phyloP scores from a whole-genome alignment of 306 rosid genomes.

The Fragaria iinumae region DNA sequence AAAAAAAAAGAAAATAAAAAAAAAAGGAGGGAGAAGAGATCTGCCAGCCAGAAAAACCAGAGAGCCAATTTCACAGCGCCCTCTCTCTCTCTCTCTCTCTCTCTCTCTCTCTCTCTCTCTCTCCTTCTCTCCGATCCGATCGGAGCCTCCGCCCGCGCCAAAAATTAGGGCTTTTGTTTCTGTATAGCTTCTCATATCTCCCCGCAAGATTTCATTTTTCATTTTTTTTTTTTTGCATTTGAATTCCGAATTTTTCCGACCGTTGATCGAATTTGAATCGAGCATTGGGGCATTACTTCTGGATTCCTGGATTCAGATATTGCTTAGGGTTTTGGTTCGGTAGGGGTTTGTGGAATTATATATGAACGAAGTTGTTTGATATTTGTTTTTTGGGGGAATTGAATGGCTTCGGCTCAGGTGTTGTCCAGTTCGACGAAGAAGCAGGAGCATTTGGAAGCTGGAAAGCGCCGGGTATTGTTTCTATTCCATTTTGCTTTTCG shows the following conservation, averaged over 20 bases:
- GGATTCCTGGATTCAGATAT: conserved; percentile 32
- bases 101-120: too few relatives aligned
- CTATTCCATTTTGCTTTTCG: conserved; percentile 1
- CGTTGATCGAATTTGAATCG: conserved; percentile 22
- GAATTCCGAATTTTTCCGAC: conserved; percentile 23
- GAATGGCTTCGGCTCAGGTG: conserved; percentile 96
- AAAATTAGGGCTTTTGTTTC: not conserved
- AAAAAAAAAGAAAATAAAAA: too few relatives aligned
- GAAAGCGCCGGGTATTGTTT: conserved; percentile 81
- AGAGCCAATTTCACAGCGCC: not conserved
- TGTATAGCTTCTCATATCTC: not conserved
- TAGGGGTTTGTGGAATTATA: conserved; percentile 19
- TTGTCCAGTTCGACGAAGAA: conserved; percentile 66
- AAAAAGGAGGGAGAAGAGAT: not conserved
- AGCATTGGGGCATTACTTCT: conserved; percentile 26
- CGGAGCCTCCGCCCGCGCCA: not conserved
- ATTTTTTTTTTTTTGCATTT: not conserved
- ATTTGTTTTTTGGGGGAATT: conserved; percentile 29
- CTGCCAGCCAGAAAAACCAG: not conserved
- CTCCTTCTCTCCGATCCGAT: not conserved
- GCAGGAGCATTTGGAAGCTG: conserved; percentile 90
- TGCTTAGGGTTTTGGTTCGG: conserved; percentile 12
- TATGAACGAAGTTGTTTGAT: conserved; percentile 19
- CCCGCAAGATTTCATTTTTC: not conserved
- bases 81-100: too few relatives aligned